Base-by-base conservation (phyloP, 371 early-diverging fungal genomes). In the Saksenaea oblongispora region DNA sequence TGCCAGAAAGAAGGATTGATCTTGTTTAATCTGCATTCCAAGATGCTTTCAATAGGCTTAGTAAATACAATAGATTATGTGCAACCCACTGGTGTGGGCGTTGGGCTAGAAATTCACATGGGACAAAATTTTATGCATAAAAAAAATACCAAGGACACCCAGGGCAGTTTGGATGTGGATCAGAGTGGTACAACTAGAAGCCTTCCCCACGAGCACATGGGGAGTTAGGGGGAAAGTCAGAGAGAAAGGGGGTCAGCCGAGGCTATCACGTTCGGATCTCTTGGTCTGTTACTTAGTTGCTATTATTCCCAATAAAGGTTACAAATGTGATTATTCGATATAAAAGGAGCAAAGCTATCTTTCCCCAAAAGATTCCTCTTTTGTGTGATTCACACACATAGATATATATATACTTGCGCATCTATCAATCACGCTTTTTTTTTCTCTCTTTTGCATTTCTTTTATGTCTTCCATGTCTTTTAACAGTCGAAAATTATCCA, bases 91-190 rank as follows among this genome's bases (percentile, higher is more conserved):
- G 31, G 31, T 31, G 31, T 31, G 39, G 39, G 39, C 39, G n/a
- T 14, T 14, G 39, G n/a, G n/a, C 39, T 11, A 39, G 39, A 39
- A 39, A 39, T 39, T 39, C 39, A 39, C 39, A 39, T 39, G 39
- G 39, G 39, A 39, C 11, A 39, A 39, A n/a, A 41, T 14, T 41
- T n/a, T n/a, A 41, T n/a, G 42, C 42, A 41, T 17, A n/a, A 15
- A 17, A 41, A 41, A 17, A 17, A 14, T 5, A 22, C 10, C 31
- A 31, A 31, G 31, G 31, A 31, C 31, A 31, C 2, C 31, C 31
- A 31, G 51, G 51, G n/a, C 10, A 22, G 51, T 47, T 47, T 47
- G 22, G 51, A 47, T 47, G 51, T 47, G 26, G 51, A 47, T 47
- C 22, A 22, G 18, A 47, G 51, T 47, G 51, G 51, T 47, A 47